phyloP scores from a whole-genome alignment of 2,329 filamentous ascomycete species.

The Catunica adiposa region DNA sequence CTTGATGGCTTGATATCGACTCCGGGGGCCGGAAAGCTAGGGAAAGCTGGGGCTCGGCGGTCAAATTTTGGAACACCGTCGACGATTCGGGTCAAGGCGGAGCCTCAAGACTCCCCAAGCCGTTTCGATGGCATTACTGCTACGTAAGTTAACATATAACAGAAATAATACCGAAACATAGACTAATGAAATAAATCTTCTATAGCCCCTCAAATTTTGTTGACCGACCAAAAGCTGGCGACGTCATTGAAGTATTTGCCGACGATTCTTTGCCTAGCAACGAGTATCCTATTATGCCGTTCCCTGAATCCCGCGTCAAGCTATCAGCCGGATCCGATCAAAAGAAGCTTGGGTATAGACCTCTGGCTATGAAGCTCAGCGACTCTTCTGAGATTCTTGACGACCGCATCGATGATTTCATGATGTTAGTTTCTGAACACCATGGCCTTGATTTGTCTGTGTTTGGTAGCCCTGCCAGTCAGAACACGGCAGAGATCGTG shows the following conservation, averaged over 20 bases:
- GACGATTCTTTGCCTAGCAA: slow-evolving; percentile 46
- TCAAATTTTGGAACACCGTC: slow-evolving; percentile 30
- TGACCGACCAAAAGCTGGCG: slow-evolving; percentile 62
- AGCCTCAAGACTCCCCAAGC: slow-evolving; percentile 21
- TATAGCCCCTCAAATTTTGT: slow-evolving; percentile 48
- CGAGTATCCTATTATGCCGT: slow-evolving; percentile 55
- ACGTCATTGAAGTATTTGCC: slow-evolving; percentile 60
- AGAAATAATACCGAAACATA: not conserved
- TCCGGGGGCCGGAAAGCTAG: slow-evolving; percentile 23
- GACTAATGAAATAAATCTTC: not conserved
- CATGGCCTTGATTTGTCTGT: slow-evolving; percentile 60
- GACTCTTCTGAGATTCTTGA: slow-evolving; percentile 88
- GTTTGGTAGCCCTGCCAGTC: slow-evolving; percentile 73
- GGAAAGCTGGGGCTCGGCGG: slow-evolving; percentile 21
- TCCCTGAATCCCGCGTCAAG: slow-evolving; percentile 61
- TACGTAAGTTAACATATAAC: slow-evolving; percentile 6
- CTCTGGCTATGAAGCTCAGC: slow-evolving; percentile 85
- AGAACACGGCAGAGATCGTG: slow-evolving; percentile 73
- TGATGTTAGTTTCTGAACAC: slow-evolving; percentile 53
- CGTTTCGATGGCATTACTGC: not conserved
- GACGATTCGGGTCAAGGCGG: slow-evolving; percentile 29
- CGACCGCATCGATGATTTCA: slow-evolving; percentile 85
- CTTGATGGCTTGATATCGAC: slow-evolving; percentile 52
- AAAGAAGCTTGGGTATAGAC: slow-evolving; percentile 81
- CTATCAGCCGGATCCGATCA: slow-evolving; percentile 74